Conservation (phyloP, 164 flowering plant species). For the Annona cherimola region DNA sequence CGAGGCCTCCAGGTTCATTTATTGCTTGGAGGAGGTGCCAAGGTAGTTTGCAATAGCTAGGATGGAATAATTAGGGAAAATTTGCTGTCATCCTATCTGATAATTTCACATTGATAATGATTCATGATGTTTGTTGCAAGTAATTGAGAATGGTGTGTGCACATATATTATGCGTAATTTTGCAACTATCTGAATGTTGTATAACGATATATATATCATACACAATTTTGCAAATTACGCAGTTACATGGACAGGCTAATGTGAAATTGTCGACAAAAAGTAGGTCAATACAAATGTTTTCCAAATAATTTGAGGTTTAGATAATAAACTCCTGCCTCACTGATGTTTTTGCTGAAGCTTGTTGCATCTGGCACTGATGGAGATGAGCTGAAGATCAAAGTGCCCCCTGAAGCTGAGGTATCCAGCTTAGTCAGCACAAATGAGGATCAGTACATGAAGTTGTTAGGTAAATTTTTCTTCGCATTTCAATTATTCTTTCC, state of each 20-base stretch:
- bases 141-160: too few species aligned
- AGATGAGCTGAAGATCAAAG: constrained; percentile 47
- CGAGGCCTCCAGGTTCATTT: constrained; percentile 68
- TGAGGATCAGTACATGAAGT: constrained; percentile 43
- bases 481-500: neutral
- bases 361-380: constrained; percentile 86
- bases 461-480: constrained; percentile 42
- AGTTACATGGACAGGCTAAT: too few species aligned
- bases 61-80: neutral
- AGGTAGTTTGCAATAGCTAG: constrained; percentile 31
- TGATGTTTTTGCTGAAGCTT: constrained; percentile 36
- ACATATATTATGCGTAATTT: too few species aligned
- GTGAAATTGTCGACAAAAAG: too few species aligned
- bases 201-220: too few species aligned
- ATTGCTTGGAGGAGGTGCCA: constrained; percentile 78
- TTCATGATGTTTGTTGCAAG: too few species aligned
- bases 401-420: constrained; percentile 68
- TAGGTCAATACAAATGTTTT: too few species aligned
- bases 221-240: too few species aligned
- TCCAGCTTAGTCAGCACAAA: constrained; percentile 35
- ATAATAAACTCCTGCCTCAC: neutral
- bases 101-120: neutral
- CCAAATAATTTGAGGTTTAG: too few species aligned
- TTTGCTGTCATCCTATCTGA: neutral
- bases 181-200: too few species aligned